phyloP scores from a whole-genome alignment of 73 alveolate species.

The Breviolum minutum region DNA sequence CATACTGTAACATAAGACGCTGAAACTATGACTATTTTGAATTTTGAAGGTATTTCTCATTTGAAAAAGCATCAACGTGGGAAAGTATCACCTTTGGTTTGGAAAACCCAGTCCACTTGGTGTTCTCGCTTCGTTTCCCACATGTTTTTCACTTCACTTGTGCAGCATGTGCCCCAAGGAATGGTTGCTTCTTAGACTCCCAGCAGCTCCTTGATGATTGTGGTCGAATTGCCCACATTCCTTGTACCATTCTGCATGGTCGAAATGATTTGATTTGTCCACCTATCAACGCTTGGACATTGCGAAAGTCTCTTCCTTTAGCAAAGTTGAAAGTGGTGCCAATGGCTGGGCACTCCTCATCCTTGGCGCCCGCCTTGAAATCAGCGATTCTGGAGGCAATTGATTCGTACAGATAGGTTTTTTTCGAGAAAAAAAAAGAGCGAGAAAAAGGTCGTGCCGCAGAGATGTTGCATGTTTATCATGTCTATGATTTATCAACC shows the following conservation, averaged over 20 bases:
- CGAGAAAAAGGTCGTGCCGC: neutral
- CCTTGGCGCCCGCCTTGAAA: conserved; percentile 63
- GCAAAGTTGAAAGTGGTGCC: conserved; percentile 58
- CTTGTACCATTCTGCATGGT: conserved; percentile 40
- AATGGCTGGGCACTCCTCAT: conserved; percentile 87
- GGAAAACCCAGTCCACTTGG: too few relatives aligned
- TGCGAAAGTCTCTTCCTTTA: conserved; percentile 58
- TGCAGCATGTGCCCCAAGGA: neutral
- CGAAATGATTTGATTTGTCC: conserved; percentile 66
- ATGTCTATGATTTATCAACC: neutral
- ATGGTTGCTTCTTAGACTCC: conserved; percentile 70
- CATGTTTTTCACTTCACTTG: neutral
- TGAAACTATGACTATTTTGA: too few relatives aligned
- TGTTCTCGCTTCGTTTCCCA: too few relatives aligned
- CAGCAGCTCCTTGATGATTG: conserved; percentile 43
- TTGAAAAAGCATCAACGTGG: too few relatives aligned
- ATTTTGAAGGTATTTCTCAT: too few relatives aligned
- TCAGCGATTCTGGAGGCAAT: conserved; percentile 63
- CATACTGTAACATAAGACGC: too few relatives aligned
- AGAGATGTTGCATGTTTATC: neutral
- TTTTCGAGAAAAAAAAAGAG: neutral
- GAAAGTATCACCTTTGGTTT: too few relatives aligned
- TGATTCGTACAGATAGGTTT: conserved; percentile 56
- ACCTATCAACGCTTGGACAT: conserved; percentile 36
- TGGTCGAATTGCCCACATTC: conserved; percentile 34